phyloP scores from a whole-genome alignment of 2,329 filamentous ascomycete species.

The Phyllosticta paracitricarpa region DNA sequence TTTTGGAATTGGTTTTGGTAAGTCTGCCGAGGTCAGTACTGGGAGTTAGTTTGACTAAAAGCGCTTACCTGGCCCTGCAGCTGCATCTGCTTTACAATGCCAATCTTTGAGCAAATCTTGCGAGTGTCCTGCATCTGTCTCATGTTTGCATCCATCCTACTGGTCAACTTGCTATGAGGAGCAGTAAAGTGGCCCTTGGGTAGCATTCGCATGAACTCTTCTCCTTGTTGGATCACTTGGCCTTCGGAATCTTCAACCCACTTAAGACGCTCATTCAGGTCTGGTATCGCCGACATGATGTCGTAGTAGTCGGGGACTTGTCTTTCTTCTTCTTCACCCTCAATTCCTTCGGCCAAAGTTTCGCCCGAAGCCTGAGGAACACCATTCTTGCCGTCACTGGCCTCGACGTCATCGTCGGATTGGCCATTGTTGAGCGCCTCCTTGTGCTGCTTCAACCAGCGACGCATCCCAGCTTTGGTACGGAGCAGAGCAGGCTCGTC shows the following conservation, averaged over 20 bases:
- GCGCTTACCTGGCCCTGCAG: slow-evolving; percentile 75
- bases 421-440: slow-evolving; percentile 41
- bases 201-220: slow-evolving; percentile 72
- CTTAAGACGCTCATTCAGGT: slow-evolving; percentile 64
- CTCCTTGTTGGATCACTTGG: slow-evolving; percentile 76
- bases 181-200: slow-evolving; percentile 66
- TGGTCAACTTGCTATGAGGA: slow-evolving; percentile 61
- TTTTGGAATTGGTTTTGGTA: slow-evolving; percentile 98
- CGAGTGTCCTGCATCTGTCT: slow-evolving; percentile 93
- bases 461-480: slow-evolving; percentile 78
- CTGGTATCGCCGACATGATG: slow-evolving; percentile 72
- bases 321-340: slow-evolving; percentile 66
- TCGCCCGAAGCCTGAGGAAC: slow-evolving; percentile 49
- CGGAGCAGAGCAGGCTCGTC: slow-evolving; percentile 83
- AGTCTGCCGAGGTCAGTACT: slow-evolving; percentile 45
- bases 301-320: slow-evolving; percentile 94
- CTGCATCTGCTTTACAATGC: slow-evolving; percentile 99
- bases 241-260: slow-evolving; percentile 90
- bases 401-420: slow-evolving; percentile 39
- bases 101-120: slow-evolving; percentile 91
- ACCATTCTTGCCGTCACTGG: slow-evolving; percentile 36
- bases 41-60: slow-evolving; percentile 10
- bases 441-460: slow-evolving; percentile 72
- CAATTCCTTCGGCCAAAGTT: slow-evolving; percentile 89
- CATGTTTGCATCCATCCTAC: slow-evolving; percentile 83